phyloP scores from a whole-genome alignment of 148 eudicot species.

The Fagopyrum homotropicum region DNA sequence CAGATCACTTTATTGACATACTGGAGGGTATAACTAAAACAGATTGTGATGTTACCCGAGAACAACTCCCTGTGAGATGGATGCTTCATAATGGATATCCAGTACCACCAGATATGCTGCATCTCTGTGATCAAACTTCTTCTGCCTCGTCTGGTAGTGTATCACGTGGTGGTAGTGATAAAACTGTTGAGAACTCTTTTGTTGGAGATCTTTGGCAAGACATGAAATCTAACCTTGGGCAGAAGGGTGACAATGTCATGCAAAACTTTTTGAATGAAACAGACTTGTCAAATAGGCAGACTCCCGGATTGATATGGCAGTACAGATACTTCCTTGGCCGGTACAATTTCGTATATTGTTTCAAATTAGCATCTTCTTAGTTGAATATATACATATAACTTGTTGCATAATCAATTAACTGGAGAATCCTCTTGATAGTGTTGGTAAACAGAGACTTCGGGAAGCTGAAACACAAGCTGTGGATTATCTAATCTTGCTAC shows the following conservation, averaged over 20 bases:
- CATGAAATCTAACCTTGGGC: not conserved
- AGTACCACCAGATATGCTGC: conserved; percentile 18
- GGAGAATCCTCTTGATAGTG: conserved; percentile 25
- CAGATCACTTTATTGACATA: conserved; percentile 43
- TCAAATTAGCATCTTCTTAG: too few relatives aligned
- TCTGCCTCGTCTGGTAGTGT: not conserved
- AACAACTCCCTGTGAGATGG: conserved; percentile 32
- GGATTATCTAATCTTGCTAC: conserved; percentile 53
- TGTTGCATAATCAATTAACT: not conserved
- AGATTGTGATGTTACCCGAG: not conserved
- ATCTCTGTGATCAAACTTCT: conserved; percentile 10
- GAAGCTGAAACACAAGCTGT: conserved; percentile 53
- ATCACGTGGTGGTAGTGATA: conserved; percentile 3
- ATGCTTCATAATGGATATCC: conserved; percentile 47
- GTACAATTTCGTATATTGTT: not conserved
- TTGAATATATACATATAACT: conserved; percentile 18
- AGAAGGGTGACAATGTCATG: conserved; percentile 12
- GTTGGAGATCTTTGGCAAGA: conserved; percentile 13
- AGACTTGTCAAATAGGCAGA: conserved; percentile 7
- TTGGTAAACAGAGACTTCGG: conserved; percentile 49
- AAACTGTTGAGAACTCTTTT: conserved; percentile 10
- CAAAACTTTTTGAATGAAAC: conserved; percentile 6
- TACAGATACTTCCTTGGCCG: conserved; percentile 14
- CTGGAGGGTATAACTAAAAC: conserved; percentile 28
- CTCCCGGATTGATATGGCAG: conserved; percentile 5